These are phyloP conservation scores for Antitrichia curtipendula DNA, from an alignment of 225 moss, liverwort and hornwort species.

Conservation along the genomic window DNA sequence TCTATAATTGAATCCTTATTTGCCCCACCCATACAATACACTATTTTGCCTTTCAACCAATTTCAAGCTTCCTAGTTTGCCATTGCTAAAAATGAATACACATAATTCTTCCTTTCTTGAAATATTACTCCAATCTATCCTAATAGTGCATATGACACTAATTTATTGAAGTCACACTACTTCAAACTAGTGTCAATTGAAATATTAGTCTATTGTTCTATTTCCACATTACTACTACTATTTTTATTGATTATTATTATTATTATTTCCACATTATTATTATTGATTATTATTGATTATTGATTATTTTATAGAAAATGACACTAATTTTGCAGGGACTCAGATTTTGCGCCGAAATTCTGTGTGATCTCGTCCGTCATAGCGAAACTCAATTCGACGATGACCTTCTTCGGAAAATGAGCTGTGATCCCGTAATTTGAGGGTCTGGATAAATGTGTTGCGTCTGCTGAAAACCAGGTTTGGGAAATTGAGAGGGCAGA, in stretches of 20 bases:
- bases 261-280: too few species aligned
- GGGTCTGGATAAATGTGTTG: neutral
- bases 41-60: neutral
- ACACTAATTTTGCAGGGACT: neutral
- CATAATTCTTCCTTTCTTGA: rapidly evolving
- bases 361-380: too few species aligned
- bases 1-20: neutral
- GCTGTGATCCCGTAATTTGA: neutral
- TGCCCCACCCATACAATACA: too few species aligned
- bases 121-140: too few species aligned
- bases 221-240: too few species aligned
- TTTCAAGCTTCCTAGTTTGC: neutral
- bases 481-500: neutral
- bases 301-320: too few species aligned
- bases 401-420: neutral
- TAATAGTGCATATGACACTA: neutral
- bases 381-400: neutral
- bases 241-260: too few species aligned
- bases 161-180: neutral
- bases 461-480: too few species aligned
- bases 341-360: neutral
- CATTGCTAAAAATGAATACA: neutral
- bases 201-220: neutral
- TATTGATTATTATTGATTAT: too few species aligned
- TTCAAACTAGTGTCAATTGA: neutral